Base-by-base conservation (phyloP, 495 filamentous ascomycete species). In the Xylaria venustula region DNA sequence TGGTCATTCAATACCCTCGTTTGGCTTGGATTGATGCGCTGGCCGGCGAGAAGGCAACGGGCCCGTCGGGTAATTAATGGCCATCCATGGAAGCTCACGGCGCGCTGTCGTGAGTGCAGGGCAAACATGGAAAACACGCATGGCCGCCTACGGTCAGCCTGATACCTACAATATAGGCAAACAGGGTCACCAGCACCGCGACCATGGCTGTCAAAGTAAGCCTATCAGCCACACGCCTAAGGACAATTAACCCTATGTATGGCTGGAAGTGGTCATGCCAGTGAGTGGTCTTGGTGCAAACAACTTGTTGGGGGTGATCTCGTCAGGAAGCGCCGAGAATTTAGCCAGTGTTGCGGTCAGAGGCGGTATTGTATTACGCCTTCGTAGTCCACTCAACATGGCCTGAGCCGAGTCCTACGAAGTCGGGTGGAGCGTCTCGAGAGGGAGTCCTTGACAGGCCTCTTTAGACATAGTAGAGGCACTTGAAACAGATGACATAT, bases 111-210 rank as follows among this genome's bases (percentile, higher is more conserved):
- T 41, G 22, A 34, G 46, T 49, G n/a, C 23, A 25, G 22, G 46
- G 53, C 40, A 34, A 50, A 19, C 54, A 25, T 28, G 12, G 7
- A 11, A 14, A 25, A 58, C 56, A 36, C 56, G 46, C 56, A 58
- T 58, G 56, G 56, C 56, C 46, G 46, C 56, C 56, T 32, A 42
- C 25, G 9, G 56, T 50, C 36, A 42, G 25, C 56, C 46, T 17
- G 22, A 23, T 22, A 15, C 32, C 55, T 28, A 28, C 30, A 34
- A 5, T 34, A 11, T 34, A 11, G 32, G 23, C 34, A 22, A 42
- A 37, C 36, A 19, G 26, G 56, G 56, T 51, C 46, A 17, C 56
- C 44, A n/a, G 50, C 36, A 2, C 22, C 56, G 30, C 46, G 36
- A 17, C 56, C 56, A 19, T 40, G 14, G 37, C 37, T 40, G 15